Evolutionary conservation across 208 protist species (phyloP).

Genomic region (Balamuthia mandrillaris): DNA sequence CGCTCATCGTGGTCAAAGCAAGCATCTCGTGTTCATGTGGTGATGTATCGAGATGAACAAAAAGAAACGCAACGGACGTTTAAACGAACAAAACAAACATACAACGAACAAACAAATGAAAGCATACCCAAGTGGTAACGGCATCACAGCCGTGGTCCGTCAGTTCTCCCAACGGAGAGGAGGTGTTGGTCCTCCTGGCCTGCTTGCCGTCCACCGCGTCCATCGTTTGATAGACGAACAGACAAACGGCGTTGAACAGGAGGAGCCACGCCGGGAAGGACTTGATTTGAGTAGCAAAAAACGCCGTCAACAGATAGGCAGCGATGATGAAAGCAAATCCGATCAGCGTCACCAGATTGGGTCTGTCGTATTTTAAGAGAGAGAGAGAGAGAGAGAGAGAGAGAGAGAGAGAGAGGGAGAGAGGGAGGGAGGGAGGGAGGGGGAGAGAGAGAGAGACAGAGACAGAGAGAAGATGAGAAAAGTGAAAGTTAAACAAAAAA

Average conservation of each 20-base stretch:
- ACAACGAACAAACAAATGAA: not conserved
- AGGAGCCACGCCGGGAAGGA: not conserved
- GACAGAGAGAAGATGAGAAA: too few species aligned
- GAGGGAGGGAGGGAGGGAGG: not conserved
- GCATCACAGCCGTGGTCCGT: constrained; percentile 20
- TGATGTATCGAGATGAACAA: not conserved
- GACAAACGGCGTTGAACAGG: not conserved
- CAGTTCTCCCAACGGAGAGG: not conserved
- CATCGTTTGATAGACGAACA: constrained; percentile 26
- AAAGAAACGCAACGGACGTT: not conserved
- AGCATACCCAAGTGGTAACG: not conserved
- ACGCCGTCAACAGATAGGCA: not conserved
- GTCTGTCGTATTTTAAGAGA: not conserved
- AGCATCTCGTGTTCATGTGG: too few species aligned
- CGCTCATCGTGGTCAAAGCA: not conserved
- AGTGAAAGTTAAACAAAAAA: not conserved
- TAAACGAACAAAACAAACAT: not conserved
- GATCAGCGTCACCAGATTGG: not conserved
- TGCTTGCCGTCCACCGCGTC: constrained; percentile 21
- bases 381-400: not conserved
- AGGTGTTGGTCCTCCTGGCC: constrained; percentile 3
- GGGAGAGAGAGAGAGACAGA: not conserved
- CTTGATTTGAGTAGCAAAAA: too few species aligned
- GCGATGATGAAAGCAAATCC: constrained; percentile 6
- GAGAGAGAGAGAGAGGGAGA: not conserved